Evolutionary conservation across 306 rosid species (phyloP).

Genomic region (Rosa persica): DNA sequence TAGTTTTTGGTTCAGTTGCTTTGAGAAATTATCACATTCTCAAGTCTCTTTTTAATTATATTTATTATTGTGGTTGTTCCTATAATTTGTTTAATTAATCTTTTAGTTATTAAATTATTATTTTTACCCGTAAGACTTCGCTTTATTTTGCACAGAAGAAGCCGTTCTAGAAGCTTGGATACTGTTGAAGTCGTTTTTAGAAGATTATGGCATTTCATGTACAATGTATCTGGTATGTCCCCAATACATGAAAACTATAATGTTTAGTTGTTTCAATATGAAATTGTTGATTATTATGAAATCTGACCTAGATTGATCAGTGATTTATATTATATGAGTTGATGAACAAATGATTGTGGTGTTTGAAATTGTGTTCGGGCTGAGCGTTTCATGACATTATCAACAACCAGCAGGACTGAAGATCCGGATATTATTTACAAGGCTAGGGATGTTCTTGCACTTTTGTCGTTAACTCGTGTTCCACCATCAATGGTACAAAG

Average conservation of each 20-base stretch:
- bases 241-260: not conserved
- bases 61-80: too few relatives aligned
- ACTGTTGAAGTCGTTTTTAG: not conserved
- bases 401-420: not conserved
- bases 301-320: not conserved
- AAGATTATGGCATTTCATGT: not conserved
- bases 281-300: too few relatives aligned
- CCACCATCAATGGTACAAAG: not conserved
- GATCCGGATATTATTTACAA: not conserved
- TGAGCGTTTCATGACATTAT: not conserved
- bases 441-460: not conserved
- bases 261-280: too few relatives aligned
- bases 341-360: not conserved
- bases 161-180: not conserved
- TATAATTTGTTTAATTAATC: too few relatives aligned
- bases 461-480: not conserved
- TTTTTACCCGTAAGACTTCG: too few relatives aligned
- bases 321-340: not conserved
- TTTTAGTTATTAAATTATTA: too few relatives aligned
- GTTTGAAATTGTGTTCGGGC: not conserved
- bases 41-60: too few relatives aligned
- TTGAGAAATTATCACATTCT: too few relatives aligned
- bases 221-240: not conserved
- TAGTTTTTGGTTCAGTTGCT: too few relatives aligned
- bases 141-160: not conserved